Percentiles rank a stretch among this genome's conserved stretches.
These are phyloP conservation scores for Osmanthus fragrans DNA, from an alignment of 257 asterid species.

Conservation along the genomic window DNA sequence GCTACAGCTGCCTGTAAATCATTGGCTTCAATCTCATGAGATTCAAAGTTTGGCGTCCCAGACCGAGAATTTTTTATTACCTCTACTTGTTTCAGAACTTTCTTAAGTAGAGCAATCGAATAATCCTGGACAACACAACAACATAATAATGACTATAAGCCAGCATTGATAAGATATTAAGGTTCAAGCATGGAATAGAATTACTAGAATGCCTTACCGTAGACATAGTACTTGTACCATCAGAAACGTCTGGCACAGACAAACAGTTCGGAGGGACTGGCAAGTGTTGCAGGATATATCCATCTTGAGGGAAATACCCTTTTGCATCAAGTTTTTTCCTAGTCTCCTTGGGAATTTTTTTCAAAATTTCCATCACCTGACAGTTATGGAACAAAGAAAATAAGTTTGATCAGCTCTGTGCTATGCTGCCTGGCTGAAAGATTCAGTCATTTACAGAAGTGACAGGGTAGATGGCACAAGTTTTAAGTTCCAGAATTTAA, in stretches of 20 bases:
- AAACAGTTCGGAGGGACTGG: slow-evolving; percentile 99
- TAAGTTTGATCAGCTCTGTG: slow-evolving; percentile 22
- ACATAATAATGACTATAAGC: slow-evolving; percentile 30
- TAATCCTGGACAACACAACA: slow-evolving; percentile 63
- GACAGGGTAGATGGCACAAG: slow-evolving; percentile 8
- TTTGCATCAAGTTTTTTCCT: slow-evolving; percentile 61
- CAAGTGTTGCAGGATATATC: slow-evolving; percentile 70
- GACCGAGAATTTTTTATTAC: slow-evolving; percentile 87
- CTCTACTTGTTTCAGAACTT: slow-evolving; percentile 79
- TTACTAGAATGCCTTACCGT: slow-evolving; percentile 52
- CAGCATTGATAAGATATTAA: slow-evolving; percentile 15
- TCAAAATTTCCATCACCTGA: slow-evolving; percentile 68
- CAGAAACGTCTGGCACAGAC: slow-evolving; percentile 92
- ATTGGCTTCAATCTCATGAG: slow-evolving; percentile 83
- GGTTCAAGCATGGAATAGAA: slow-evolving; percentile 16
- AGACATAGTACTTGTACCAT: slow-evolving; percentile 87
- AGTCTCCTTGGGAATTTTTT: slow-evolving; percentile 66
- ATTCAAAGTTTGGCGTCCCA: slow-evolving; percentile 83
- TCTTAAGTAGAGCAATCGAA: slow-evolving; percentile 78
- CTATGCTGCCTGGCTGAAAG: slow-evolving; percentile 3
- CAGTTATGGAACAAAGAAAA: slow-evolving; percentile 23
- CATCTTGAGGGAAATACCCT: slow-evolving; percentile 85
- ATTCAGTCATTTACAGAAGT: slow-evolving; percentile 3
- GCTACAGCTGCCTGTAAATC: slow-evolving; percentile 84
- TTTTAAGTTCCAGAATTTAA: slow-evolving; percentile 6